These are phyloP conservation scores for Cystoderma amianthinum DNA, from an alignment of 768 basidiomycete species.

Conservation along the genomic window DNA sequence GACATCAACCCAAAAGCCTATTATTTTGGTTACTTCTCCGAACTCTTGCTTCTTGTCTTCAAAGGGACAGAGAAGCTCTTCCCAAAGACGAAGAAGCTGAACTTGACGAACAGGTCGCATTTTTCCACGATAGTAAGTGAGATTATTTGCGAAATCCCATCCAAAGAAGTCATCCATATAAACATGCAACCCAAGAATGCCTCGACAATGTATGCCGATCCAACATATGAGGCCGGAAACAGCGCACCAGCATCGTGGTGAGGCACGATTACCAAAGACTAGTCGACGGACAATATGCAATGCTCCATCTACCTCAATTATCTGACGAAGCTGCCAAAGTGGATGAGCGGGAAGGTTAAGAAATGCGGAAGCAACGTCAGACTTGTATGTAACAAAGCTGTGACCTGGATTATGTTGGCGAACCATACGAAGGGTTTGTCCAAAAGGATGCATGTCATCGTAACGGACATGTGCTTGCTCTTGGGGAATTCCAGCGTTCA, in stretches of 20 bases:
- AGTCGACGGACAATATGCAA: constrained; percentile 17
- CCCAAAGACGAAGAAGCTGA: neutral
- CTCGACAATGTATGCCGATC: constrained; percentile 11
- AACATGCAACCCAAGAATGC: constrained; percentile 13
- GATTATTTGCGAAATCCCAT: neutral
- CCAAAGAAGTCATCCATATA: constrained; percentile 23
- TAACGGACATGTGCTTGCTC: constrained; percentile 13
- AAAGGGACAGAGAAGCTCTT: neutral
- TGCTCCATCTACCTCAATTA: constrained; percentile 15
- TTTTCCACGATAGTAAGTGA: neutral
- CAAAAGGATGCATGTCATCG: constrained; percentile 15
- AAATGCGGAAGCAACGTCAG: constrained; percentile 21
- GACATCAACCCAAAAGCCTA: no score
- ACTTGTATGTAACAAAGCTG: constrained; percentile 14
- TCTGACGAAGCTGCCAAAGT: constrained; percentile 24
- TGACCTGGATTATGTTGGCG: neutral
- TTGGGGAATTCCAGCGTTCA: constrained; percentile 7
- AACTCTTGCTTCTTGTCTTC: neutral
- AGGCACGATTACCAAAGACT: constrained; percentile 18
- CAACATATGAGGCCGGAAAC: constrained; percentile 20
- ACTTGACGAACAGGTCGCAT: neutral
- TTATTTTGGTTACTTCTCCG: neutral
- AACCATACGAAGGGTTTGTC: constrained; percentile 7
- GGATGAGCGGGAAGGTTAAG: constrained; percentile 22
- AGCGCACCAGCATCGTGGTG: constrained; percentile 16